Conservation (phyloP, 2,329 filamentous ascomycete genomes). For the Diaporthe citrichinensis region DNA sequence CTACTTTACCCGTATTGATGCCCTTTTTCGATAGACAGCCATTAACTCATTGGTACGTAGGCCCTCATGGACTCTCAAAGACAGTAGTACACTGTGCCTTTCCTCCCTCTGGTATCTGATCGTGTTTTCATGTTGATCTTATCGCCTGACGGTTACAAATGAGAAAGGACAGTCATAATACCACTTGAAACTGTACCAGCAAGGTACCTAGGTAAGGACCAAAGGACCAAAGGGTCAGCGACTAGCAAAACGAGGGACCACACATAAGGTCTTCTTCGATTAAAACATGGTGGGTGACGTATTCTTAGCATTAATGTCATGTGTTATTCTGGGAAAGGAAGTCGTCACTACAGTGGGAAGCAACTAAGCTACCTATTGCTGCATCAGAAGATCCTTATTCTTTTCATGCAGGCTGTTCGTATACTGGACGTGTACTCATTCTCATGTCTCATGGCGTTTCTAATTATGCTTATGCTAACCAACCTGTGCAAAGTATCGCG, state of each 20-base stretch:
- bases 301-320: too few relatives aligned
- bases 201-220: background rate
- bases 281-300: background rate
- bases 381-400: background rate
- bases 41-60: background rate
- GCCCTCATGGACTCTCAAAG: background rate
- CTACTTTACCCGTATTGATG: background rate
- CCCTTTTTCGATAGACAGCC: background rate
- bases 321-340: background rate
- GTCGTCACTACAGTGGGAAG: too few relatives aligned
- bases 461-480: conserved; percentile 11
- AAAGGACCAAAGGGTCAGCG: background rate
- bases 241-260: background rate
- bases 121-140: background rate
- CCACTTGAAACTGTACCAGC: background rate
- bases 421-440: background rate
- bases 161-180: too few relatives aligned
- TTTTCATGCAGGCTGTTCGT: background rate
- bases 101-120: too few relatives aligned
- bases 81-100: background rate
- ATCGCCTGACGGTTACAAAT: too few relatives aligned
- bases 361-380: background rate
- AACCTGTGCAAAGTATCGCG: background rate
- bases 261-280: too few relatives aligned
- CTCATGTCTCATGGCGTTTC: conserved; percentile 5